These are phyloP conservation scores for Botrytis byssoidea DNA, from an alignment of 2,329 filamentous ascomycete genomes.

Conservation along the genomic window DNA sequence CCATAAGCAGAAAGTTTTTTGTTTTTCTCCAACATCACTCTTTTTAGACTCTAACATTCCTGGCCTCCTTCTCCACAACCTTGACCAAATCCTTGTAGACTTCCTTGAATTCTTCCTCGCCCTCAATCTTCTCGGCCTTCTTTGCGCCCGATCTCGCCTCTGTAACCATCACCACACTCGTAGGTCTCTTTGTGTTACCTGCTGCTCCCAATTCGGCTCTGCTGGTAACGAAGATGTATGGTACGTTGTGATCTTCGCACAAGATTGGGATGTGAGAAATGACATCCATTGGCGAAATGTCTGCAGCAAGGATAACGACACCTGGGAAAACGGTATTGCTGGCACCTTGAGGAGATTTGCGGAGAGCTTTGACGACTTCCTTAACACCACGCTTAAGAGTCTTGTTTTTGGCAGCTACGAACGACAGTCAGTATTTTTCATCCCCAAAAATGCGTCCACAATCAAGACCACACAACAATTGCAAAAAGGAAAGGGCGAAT, in stretches of 20 bases:
- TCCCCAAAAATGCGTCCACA: not conserved
- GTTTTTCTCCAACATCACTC: not conserved
- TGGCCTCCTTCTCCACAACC: constrained; percentile 63
- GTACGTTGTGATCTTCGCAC: constrained; percentile 96
- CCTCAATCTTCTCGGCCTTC: constrained; percentile 45
- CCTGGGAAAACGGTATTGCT: constrained; percentile 63
- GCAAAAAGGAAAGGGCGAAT: not conserved
- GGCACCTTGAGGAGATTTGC: constrained; percentile 78
- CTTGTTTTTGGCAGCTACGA: constrained; percentile 85
- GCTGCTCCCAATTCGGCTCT: constrained; percentile 92
- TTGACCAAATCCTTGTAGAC: constrained; percentile 64
- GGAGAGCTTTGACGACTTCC: constrained; percentile 96
- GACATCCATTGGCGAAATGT: constrained; percentile 98
- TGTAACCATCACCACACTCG: constrained; percentile 89
- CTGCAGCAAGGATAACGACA: constrained; percentile 89
- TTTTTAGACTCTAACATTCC: constrained; percentile 43
- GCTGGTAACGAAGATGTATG: constrained; percentile 92
- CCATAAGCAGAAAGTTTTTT: constrained; percentile 14
- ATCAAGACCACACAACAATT: not conserved
- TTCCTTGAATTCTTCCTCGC: constrained; percentile 60
- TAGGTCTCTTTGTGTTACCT: constrained; percentile 92
- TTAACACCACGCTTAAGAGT: constrained; percentile 97
- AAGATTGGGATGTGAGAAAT: constrained; percentile 97
- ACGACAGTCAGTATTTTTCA: constrained; percentile 26
- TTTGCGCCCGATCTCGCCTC: constrained; percentile 50